phyloP scores from a whole-genome alignment of 192 early-diverging fungal genomes.

The Backusella tuberculispora region DNA sequence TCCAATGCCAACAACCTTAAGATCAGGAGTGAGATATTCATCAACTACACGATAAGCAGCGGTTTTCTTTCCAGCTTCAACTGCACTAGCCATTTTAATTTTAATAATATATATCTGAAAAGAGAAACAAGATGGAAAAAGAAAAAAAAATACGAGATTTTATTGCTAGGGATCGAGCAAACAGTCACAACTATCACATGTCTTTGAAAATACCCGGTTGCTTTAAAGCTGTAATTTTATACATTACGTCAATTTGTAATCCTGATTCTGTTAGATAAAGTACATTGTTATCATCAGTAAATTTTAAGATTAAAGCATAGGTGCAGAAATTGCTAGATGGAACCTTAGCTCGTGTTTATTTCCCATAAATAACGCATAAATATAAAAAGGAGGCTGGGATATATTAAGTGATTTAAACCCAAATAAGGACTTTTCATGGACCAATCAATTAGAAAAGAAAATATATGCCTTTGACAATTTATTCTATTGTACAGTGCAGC shows the following conservation, averaged over 20 bases:
- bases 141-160: slow-evolving; percentile 10
- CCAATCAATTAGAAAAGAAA: background rate
- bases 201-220: background rate
- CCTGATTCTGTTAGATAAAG: background rate
- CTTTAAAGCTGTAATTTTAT: background rate
- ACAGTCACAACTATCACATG: slow-evolving; percentile 15
- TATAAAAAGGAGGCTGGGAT: background rate
- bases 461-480: background rate
- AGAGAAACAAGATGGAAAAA: slow-evolving; percentile 14
- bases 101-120: background rate
- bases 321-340: background rate
- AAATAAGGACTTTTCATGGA: background rate
- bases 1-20: slow-evolving; percentile 86
- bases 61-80: slow-evolving; percentile 78
- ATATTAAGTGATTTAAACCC: background rate
- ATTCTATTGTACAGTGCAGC: no score
- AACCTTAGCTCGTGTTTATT: background rate
- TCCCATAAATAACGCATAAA: background rate
- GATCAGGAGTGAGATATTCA: slow-evolving; percentile 71
- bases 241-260: background rate
- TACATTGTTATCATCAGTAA: background rate
- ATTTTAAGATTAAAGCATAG: no score
- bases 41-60: slow-evolving; percentile 93
- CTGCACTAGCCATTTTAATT: slow-evolving; percentile 33
- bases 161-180: background rate